Conservation (phyloP, 495 filamentous ascomycete species). For the Aspergillus olivimuriae region DNA sequence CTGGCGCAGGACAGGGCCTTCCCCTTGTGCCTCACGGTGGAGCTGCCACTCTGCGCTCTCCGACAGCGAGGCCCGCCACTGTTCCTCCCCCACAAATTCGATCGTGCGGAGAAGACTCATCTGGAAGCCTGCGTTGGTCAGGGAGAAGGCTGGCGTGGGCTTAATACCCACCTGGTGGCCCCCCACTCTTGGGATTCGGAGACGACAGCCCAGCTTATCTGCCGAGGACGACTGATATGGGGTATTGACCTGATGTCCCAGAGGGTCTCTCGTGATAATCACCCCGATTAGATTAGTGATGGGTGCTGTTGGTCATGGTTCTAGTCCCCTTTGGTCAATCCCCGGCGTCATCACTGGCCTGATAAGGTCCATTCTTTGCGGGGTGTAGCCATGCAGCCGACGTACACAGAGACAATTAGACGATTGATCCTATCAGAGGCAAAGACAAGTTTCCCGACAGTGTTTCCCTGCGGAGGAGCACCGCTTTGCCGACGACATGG, state of each 20-base stretch:
- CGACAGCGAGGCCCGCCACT: not conserved
- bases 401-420: not conserved
- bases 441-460: no score
- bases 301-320: not conserved
- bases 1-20: not conserved
- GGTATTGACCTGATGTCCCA: no score
- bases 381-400: not conserved
- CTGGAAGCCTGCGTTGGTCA: not conserved
- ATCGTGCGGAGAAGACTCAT: conserved; percentile 20
- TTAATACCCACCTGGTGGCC: not conserved
- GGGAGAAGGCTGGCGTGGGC: not conserved
- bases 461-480: no score
- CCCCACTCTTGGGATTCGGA: not conserved
- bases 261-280: no score
- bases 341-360: not conserved
- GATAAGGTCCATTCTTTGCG: not conserved
- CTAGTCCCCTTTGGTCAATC: no score
- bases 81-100: conserved; percentile 19
- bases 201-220: conserved; percentile 4
- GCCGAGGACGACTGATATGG: conserved; percentile 3
- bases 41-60: not conserved
- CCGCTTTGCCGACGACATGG: no score
- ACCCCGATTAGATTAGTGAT: not conserved
- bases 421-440: not conserved
- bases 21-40: no score